Conservation (phyloP, 768 basidiomycete genomes). For the Suillus hirtellus region DNA sequence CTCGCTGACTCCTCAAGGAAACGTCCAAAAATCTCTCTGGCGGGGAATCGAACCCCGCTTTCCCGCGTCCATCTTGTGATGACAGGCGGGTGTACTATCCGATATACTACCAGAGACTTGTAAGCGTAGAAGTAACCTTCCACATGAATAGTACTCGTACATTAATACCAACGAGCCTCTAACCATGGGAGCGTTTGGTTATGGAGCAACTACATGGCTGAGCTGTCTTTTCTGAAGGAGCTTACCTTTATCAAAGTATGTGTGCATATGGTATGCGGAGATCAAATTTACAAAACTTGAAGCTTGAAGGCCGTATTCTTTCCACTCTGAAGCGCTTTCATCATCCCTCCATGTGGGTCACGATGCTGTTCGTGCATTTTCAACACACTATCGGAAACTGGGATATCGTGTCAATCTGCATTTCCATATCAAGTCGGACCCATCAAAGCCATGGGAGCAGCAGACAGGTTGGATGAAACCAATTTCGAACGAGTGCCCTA, state of each 20-base stretch:
- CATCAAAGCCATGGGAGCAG: slow-evolving; percentile 23
- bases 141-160: too few relatives aligned
- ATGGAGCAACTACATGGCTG: background rate
- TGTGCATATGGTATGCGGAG: background rate
- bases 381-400: slow-evolving; percentile 2
- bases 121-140: too few relatives aligned
- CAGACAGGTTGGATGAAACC: slow-evolving; percentile 8
- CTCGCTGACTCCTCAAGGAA: background rate
- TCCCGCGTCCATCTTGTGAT: slow-evolving; percentile 24
- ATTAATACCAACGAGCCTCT: too few relatives aligned
- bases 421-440: background rate
- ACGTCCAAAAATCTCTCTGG: slow-evolving; percentile 23
- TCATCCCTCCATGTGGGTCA: background rate
- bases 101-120: slow-evolving; percentile 34
- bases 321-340: slow-evolving; percentile 1
- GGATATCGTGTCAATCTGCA: background rate
- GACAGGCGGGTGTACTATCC: slow-evolving; percentile 44
- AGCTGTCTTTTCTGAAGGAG: slow-evolving; percentile 11
- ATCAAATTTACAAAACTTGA: slow-evolving; percentile 10
- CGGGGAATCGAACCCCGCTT: slow-evolving; percentile 36
- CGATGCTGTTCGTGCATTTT: background rate
- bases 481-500: slow-evolving; percentile 3
- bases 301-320: too few relatives aligned
- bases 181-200: background rate
- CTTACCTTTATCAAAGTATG: background rate